phyloP scores from a whole-genome alignment of 352 stramenopile species.

The Phytophthora palmivora region DNA sequence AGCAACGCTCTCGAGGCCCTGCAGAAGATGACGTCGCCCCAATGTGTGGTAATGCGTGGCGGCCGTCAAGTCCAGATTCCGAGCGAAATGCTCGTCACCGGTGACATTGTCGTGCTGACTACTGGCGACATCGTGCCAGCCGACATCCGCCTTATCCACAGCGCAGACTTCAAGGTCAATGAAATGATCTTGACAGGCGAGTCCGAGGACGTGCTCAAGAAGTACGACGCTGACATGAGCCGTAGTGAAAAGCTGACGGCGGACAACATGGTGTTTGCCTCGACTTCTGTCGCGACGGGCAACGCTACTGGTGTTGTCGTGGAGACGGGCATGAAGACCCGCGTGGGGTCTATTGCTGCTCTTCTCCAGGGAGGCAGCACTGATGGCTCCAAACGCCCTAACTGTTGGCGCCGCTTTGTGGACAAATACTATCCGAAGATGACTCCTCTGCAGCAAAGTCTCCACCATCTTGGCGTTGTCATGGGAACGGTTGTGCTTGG shows the following conservation, averaged over 20 bases:
- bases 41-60: constrained; percentile 63
- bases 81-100: constrained; percentile 70
- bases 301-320: constrained; percentile 70
- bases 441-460: constrained; percentile 91
- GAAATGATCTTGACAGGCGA: constrained; percentile 96
- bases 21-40: constrained; percentile 75
- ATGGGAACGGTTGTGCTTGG: constrained; percentile 91
- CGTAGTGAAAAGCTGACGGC: constrained; percentile 68
- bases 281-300: constrained; percentile 73
- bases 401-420: constrained; percentile 59
- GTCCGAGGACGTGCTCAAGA: constrained; percentile 82
- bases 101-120: constrained; percentile 85
- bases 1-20: constrained; percentile 75
- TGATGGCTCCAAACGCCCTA: constrained; percentile 50
- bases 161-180: constrained; percentile 89
- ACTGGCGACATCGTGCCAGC: constrained; percentile 94
- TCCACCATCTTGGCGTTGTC: constrained; percentile 95
- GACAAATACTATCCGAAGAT: constrained; percentile 77
- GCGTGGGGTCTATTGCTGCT: constrained; percentile 67
- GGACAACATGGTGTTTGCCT: constrained; percentile 94
- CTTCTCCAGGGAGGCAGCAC: constrained; percentile 48
- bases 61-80: constrained; percentile 57
- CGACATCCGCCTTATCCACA: constrained; percentile 91
- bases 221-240: constrained; percentile 54
- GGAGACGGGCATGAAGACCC: constrained; percentile 68